phyloP scores from a whole-genome alignment of 2,329 filamentous ascomycete genomes.

The Zasmidium cellare region DNA sequence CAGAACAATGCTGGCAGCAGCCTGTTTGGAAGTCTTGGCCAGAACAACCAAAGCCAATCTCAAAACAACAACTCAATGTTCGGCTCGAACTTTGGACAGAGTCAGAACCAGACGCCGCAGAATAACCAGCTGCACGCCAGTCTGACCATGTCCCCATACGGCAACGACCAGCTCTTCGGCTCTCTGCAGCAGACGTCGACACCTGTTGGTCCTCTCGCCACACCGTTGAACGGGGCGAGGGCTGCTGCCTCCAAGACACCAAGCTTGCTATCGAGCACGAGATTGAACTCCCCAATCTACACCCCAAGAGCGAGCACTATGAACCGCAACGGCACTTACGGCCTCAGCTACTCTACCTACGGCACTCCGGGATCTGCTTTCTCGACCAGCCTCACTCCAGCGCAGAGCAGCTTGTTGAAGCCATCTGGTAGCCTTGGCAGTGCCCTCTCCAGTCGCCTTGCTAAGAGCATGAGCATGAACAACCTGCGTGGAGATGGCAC shows the following conservation, averaged over 20 bases:
- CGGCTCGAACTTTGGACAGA: conserved; percentile 44
- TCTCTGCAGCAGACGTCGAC: conserved; percentile 66
- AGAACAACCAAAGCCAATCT: conserved; percentile 42
- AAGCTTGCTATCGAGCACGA: conserved; percentile 30
- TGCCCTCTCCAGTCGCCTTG: conserved; percentile 59
- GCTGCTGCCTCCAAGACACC: conserved; percentile 30
- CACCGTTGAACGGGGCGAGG: conserved; percentile 72
- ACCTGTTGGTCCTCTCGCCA: conserved; percentile 85
- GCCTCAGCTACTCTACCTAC: conserved; percentile 83
- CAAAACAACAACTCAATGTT: conserved; percentile 52
- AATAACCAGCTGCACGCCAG: conserved; percentile 57
- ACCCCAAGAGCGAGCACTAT: conserved; percentile 58
- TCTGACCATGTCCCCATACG: conserved; percentile 84
- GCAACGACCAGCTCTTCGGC: conserved; percentile 81
- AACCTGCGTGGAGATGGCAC: conserved; percentile 76
- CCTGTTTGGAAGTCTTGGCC: conserved; percentile 41
- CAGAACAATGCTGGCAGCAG: conserved; percentile 34
- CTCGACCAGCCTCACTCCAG: conserved; percentile 63
- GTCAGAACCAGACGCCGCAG: conserved; percentile 49
- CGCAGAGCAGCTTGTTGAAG: conserved; percentile 63
- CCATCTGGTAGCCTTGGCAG: conserved; percentile 61
- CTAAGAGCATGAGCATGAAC: conserved; percentile 85
- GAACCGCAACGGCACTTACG: conserved; percentile 61
- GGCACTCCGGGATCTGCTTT: conserved; percentile 65
- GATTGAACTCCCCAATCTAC: conserved; percentile 70